Base-by-base conservation (phyloP, 352 stramenopile genomes). In the Pythium apleroticum region DNA sequence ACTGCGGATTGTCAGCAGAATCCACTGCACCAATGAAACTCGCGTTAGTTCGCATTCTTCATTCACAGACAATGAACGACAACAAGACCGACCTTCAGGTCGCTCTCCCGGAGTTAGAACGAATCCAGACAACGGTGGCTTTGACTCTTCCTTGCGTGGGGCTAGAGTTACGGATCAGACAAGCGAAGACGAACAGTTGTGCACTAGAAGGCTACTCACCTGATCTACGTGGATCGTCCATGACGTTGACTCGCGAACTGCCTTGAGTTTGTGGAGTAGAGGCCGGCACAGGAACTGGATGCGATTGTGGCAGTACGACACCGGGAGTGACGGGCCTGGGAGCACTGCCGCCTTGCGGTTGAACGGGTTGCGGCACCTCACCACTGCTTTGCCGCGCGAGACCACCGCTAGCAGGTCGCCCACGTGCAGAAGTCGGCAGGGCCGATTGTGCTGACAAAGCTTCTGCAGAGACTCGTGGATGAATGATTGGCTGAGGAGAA, bases 141-240 rank as follows among this genome's bases (percentile, higher is more conserved):
- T 33, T 3, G 52, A 46, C 7, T 28, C 52, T 28, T 9, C 39
- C 31, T 57, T 41, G 28, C 30, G 52, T 45, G 24, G 30, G n/a
- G 15, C 52, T 57, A 41, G 8, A 41, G 3, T 4, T 17, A 17
- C 33, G 12, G 12, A 4, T 41, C 33, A 41, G 33, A 41, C 33
- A 17, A 41, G 3, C 11, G 33, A 41, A 41, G 9, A 41, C 8
- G 5, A 17, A 11, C 8, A 17, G 8, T 41, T 11, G 12, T 17
- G n/a, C n/a, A n/a, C 33, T n/a, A 49, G 17, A 49, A 25, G 19
- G 20, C 1, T 19, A 61, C 57, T 11, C 25, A 72, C 58, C 52
- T 31, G 52, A 66, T 27, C 63, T 72, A 11, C 62, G 60, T 27
- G 62, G 61, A 22, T 66, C 59, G 22, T 68, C 60, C 12, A 65